Base-by-base conservation (phyloP, 306 rosid genomes). In the Aeschynomene evenia region DNA sequence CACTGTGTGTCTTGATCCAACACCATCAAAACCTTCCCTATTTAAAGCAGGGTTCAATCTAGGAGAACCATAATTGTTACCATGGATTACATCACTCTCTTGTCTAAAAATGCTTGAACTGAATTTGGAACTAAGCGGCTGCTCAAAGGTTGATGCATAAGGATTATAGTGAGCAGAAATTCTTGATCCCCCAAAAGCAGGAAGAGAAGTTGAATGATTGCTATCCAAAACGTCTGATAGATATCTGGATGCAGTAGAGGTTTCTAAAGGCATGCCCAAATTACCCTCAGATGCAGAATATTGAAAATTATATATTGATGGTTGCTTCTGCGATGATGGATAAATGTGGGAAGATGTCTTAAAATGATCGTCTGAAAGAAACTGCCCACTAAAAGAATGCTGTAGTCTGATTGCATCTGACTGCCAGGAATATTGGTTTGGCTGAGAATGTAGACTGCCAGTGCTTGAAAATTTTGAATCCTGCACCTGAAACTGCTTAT, bases 141-240 rank as follows among this genome's bases (percentile, higher is more conserved):
- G 83, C 80, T 90, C 98, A 82, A 90, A 90, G 73, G 96, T 90
- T 66, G 96, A 83, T 10, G 94, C 92, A 68, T 86, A 94, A 60
- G 98, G 95, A 84, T 90, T 94, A 80, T 81, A 70, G 81, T 84
- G 89, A 40, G 86, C 80, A 40, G 89, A 73, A 79, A 82, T 75
- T 73, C 84, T 81, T 39, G 95, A 84, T 31, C 85, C 86, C 82
- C 78, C 88, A 84, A 84, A 80, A 61, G 79, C 74, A 1, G 85
- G 75, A 81, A 61, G 57, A 19, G 65, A 48, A 63, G 87, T 68
- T 21, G 74, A 73, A 73, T 73, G 81, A 77, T 76, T 81, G 70
- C 81, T 80, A 61, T 83, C 89, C 46, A 67, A 63, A 75, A 73
- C 70, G 73, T 88, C 87, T 16, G 81, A 85, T 58, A 81, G 83